These are phyloP conservation scores for Zymoseptoria brevis DNA, from an alignment of 2,329 filamentous ascomycete genomes.

Conservation along the genomic window DNA sequence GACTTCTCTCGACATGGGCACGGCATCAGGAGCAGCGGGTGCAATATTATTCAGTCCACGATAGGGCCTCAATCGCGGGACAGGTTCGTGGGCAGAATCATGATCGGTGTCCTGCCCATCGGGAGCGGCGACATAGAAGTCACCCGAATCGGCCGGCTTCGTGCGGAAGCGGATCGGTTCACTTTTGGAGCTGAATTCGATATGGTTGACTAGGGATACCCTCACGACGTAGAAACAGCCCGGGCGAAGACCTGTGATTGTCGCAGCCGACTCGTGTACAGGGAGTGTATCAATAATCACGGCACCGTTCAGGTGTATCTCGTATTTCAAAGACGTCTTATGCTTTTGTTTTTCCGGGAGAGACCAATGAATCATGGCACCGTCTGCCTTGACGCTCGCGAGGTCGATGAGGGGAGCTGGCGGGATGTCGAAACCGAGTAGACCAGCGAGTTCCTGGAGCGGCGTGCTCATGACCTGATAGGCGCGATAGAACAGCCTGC, in stretches of 20 bases:
- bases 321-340: constrained; percentile 67
- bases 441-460: constrained; percentile 80
- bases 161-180: constrained; percentile 77
- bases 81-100: constrained; percentile 42
- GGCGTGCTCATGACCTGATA: constrained; percentile 86
- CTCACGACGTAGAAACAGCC: constrained; percentile 88
- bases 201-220: constrained; percentile 81
- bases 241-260: constrained; percentile 78
- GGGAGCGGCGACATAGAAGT: constrained; percentile 32
- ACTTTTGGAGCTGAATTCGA: constrained; percentile 88
- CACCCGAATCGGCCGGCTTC: constrained; percentile 34
- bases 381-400: constrained; percentile 78
- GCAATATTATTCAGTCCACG: constrained; percentile 40
- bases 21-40: constrained; percentile 56
- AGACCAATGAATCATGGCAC: constrained; percentile 90
- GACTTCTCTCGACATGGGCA: constrained; percentile 58
- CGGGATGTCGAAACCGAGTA: constrained; percentile 83
- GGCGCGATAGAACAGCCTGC: constrained; percentile 63
- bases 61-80: constrained; percentile 46
- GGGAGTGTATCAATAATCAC: constrained; percentile 80
- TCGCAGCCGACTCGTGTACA: constrained; percentile 76
- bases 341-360: constrained; percentile 34
- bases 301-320: constrained; percentile 81
- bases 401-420: constrained; percentile 82
- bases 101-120: constrained; percentile 25